Evolutionary conservation across 192 early-diverging fungal genomes (phyloP), one percentile per base, ranked within the genome.

Genomic region (Podila verticillata): DNA sequence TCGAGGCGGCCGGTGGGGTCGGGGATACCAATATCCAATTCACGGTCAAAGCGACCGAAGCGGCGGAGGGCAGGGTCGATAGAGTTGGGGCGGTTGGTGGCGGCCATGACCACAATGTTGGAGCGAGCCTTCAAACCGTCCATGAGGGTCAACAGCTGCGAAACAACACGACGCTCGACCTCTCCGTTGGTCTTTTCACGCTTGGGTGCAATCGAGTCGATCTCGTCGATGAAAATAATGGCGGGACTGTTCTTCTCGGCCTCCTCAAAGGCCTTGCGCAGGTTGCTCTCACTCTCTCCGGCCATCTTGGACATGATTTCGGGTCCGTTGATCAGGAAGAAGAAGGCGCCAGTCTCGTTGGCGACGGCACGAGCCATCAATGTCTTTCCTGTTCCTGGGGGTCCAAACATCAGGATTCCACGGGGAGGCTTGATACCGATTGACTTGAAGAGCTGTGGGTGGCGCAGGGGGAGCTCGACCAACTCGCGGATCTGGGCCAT

Each of bases 261-360:
- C 82, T 99, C 98, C 74, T 99, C 97, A 68, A 99, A 99, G 10
- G 96, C 97, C 86, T 99, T 99, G 65, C 98, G 92, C 74, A 99
- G 75, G 81, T 99, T 99, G 61, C 91, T 93, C 87, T 99, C 98
- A 68, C 93, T 95, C 83, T 99, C 98, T 75, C 98, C 98, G 44
- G 98, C 96, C 98, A 99, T 99, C 88, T 99, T 99, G 74, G 95
- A 97, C 97, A 99, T 99, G 81, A 99, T 99, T 82, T 99, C 97
- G 61, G 98, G 98, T 47, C 97, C 98, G 80, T 99, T 99, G 86
- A 99, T 99, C 59, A 97, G 83, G 87, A 99, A 99, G 90, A 99
- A 97, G 93, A 99, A 99, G 19, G 97, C 98, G 31, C 98, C 98
- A 34, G 97, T 99, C 84, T 99, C 98, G 83, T 99, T 99, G 63